A percentile compares a stretch with the other conserved stretches of the same genome.
These are phyloP conservation scores for Atalantia buxifolia DNA, from an alignment of 345 rosid species.

Conservation along the genomic window DNA sequence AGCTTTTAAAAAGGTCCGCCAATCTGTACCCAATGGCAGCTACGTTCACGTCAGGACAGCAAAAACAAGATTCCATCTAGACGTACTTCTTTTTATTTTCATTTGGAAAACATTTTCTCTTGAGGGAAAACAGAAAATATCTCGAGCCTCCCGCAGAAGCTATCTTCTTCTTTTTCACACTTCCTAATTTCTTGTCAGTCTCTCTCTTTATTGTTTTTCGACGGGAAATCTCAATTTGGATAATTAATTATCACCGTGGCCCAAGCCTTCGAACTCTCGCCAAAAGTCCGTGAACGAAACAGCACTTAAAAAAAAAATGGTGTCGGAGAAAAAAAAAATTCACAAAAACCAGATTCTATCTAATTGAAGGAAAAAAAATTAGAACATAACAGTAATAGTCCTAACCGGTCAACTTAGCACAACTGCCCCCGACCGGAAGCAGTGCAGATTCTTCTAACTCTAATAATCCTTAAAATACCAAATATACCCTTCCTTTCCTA, in stretches of 20 bases:
- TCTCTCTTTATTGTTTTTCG: neutral
- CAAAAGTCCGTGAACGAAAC: neutral
- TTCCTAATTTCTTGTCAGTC: neutral
- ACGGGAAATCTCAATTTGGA: neutral
- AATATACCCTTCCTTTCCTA: neutral
- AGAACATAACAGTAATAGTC: neutral
- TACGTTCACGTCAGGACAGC: neutral
- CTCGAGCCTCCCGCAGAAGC: neutral
- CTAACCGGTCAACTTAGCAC: neutral
- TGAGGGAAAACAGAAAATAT: too few species aligned
- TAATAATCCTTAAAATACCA: neutral
- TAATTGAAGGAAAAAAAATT: neutral
- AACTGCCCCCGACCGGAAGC: too few species aligned
- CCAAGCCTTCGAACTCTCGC: neutral
- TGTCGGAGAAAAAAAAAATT: too few species aligned
- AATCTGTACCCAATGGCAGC: neutral
- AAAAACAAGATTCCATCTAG: too few species aligned
- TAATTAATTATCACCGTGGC: neutral
- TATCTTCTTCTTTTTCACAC: neutral
- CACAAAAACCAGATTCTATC: neutral
- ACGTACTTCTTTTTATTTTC: too few species aligned
- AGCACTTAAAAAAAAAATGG: too few species aligned
- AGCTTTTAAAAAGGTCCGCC: neutral
- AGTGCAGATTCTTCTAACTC: too few species aligned
- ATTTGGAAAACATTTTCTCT: too few species aligned